Evolutionary conservation across 345 rosid genomes (phyloP).

Genomic region (Viola odorata): DNA sequence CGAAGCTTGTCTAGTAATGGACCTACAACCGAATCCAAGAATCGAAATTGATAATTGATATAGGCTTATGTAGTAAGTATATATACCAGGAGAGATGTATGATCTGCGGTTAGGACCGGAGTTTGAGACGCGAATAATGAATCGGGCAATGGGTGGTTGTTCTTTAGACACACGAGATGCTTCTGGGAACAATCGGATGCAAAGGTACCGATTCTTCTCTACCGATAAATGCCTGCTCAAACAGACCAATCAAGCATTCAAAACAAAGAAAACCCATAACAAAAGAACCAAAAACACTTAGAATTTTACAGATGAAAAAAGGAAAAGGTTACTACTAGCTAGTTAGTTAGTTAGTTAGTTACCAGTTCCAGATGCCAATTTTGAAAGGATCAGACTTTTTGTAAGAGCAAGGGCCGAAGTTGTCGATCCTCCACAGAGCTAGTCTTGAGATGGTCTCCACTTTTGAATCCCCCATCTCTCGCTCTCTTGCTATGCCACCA

Average conservation of each 20-base stretch:
- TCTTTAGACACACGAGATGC: conserved; percentile 63
- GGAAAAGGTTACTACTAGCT: no score
- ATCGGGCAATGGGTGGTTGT: conserved; percentile 72
- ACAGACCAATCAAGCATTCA: not conserved
- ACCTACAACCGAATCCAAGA: no score
- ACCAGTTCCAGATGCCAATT: conserved; percentile 96
- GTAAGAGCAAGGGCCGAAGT: conserved; percentile 70
- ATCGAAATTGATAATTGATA: not conserved
- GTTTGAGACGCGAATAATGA: conserved; percentile 65
- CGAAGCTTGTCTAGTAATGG: no score
- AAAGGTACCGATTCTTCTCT: conserved; percentile 76
- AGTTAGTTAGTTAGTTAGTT: no score
- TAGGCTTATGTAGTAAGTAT: not conserved
- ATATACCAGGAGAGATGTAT: conserved; percentile 42
- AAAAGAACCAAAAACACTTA: not conserved
- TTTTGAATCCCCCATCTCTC: conserved; percentile 59
- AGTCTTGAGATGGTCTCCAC: conserved; percentile 88
- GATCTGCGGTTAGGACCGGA: conserved; percentile 49
- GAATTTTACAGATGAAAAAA: not conserved
- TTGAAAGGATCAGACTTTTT: conserved; percentile 86
- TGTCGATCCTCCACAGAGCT: conserved; percentile 95
- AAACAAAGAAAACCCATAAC: not conserved
- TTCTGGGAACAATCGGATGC: conserved; percentile 73
- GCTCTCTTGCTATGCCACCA: not conserved
- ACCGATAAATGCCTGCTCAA: conserved; percentile 63